Evolutionary conservation across 768 basidiomycete genomes (phyloP), one percentile per base, ranked within the genome.

Genomic region (Daedaleopsis sinensis): DNA sequence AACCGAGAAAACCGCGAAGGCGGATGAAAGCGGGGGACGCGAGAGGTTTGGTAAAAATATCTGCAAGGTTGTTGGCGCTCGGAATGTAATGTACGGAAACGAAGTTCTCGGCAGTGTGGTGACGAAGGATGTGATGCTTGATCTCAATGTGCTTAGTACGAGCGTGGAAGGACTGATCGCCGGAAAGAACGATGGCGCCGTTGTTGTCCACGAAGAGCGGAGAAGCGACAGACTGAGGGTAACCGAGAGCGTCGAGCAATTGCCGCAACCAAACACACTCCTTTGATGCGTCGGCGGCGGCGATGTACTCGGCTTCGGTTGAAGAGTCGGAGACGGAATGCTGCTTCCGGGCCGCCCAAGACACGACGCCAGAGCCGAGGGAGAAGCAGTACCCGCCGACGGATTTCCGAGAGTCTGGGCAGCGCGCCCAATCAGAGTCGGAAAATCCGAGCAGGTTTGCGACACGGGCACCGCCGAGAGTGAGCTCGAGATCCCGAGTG

Each of bases 241-340:
- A 63, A 5, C 65, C 65, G 23, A 78, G 59, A 19, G 62, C 72
- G 4, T 13, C 3, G 5, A 72, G 44, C 0, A 73, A 42, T 3
- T 44, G 5, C 0, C 67, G 50, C 1, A 75, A 52, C 72, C 73
- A 77, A 4, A 76, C 21, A 0, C 62, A 65, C 55, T 76, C 65
- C 27, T 64, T 50, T 15, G 59, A 54, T 1, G 76, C 69, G 37
- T 78, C 68, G 13, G 69, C 65, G 0, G 71, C 65, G 4, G 80
- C 77, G 46, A 80, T 76, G 65, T 82, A 81, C 65, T 83, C 79
- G 2, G 80, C 77, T 65, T 82, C 78, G 11, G 67, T 65, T 3
- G 71, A 72, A 3, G 74, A 76, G 3, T 69, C 60, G 13, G 71
- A 66, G 18, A 70, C 63, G 11, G 44, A 36, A 12, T 58, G 32